Percentiles rank a stretch among this genome's conserved stretches.
Evolutionary conservation across 2,329 filamentous ascomycete genomes (phyloP).

Genomic region (Apiospora koreana): DNA sequence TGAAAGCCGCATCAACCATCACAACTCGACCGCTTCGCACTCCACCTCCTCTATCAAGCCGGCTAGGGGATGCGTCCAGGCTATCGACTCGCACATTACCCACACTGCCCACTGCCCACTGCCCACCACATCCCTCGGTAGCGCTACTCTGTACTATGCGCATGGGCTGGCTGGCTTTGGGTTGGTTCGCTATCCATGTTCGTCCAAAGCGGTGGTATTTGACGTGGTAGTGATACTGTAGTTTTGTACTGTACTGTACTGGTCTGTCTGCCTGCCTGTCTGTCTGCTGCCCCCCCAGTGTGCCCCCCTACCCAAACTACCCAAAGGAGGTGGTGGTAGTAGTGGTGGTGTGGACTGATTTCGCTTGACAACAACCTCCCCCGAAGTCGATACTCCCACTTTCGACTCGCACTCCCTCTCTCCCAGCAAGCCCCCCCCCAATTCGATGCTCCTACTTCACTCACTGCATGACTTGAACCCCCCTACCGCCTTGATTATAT

Average conservation of each 20-base stretch:
- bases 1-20: conserved; percentile 7
- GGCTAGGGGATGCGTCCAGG: background rate
- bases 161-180: conserved; percentile 7
- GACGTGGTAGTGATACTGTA: background rate
- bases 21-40: background rate
- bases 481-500: background rate
- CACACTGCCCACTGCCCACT: too few relatives aligned
- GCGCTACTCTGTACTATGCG: background rate
- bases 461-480: background rate
- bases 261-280: background rate
- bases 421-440: background rate
- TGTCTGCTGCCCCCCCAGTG: too few relatives aligned
- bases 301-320: background rate
- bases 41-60: background rate
- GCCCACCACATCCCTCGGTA: conserved; percentile 7
- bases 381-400: background rate
- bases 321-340: background rate
- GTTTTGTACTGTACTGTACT: background rate
- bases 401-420: background rate
- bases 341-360: conserved; percentile 1
- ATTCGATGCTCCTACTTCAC: background rate
- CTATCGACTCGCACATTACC: conserved; percentile 7
- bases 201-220: background rate
- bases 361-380: conserved; percentile 1
- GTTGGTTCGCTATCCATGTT: conserved; percentile 2